These are phyloP conservation scores for Leccinum rimulosum DNA, from an alignment of 768 basidiomycete genomes.

Conservation along the genomic window DNA sequence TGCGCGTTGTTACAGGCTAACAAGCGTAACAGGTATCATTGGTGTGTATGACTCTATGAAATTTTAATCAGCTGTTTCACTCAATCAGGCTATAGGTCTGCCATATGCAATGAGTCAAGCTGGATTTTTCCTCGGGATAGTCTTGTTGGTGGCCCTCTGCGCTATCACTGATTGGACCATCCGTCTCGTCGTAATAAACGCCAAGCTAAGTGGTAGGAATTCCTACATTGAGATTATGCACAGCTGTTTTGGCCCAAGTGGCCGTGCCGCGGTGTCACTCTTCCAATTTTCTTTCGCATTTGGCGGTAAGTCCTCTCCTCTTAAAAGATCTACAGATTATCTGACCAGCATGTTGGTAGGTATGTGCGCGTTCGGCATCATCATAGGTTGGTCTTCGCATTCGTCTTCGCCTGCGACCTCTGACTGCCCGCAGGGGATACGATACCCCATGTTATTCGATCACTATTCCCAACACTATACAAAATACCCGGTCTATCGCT, in stretches of 20 bases:
- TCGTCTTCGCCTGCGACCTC: background rate
- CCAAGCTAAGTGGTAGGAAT: conserved; percentile 88
- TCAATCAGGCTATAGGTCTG: conserved; percentile 51
- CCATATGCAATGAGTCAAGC: conserved; percentile 95
- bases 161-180: conserved; percentile 97
- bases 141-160: conserved; percentile 80
- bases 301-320: conserved; percentile 57
- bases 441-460: conserved; percentile 90
- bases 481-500: conserved; percentile 71
- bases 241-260: conserved; percentile 85
- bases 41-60: conserved; percentile 40
- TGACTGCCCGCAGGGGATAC: conserved; percentile 67
- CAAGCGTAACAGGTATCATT: conserved; percentile 56
- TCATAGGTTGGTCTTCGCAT: conserved; percentile 53
- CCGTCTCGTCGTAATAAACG: conserved; percentile 91
- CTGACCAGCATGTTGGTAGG: conserved; percentile 44
- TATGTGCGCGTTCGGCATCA: conserved; percentile 98
- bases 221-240: conserved; percentile 96
- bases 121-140: conserved; percentile 84
- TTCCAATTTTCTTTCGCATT: conserved; percentile 99
- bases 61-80: background rate
- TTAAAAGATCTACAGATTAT: background rate
- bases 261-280: conserved; percentile 92
- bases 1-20: conserved; percentile 16
- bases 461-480: conserved; percentile 68